Conservation (phyloP, 2,329 filamentous ascomycete species). For the Neoscytalidium dimidiatum region DNA sequence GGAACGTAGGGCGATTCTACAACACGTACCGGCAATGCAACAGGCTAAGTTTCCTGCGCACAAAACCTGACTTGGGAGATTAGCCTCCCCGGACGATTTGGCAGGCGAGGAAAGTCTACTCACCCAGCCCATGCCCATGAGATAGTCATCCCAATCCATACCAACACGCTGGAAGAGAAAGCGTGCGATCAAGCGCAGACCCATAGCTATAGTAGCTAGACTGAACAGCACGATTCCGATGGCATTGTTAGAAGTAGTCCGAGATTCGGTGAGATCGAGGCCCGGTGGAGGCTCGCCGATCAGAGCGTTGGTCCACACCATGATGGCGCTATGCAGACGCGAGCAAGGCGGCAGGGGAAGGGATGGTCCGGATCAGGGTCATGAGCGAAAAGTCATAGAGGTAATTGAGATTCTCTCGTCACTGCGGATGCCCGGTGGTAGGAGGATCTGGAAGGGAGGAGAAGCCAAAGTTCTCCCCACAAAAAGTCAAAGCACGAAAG, state of each 20-base stretch:
- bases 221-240: conserved; percentile 28
- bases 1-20: neutral
- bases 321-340: neutral
- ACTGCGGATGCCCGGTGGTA: too few relatives aligned
- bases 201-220: conserved; percentile 27
- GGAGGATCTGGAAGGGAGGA: neutral
- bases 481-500: too few relatives aligned
- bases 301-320: neutral
- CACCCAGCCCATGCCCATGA: conserved; percentile 28
- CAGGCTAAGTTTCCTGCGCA: conserved; percentile 29
- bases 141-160: conserved; percentile 27
- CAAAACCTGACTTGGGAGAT: neutral
- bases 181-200: conserved; percentile 25
- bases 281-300: conserved; percentile 26
- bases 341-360: neutral
- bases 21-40: conserved; percentile 26
- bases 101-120: neutral
- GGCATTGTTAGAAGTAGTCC: conserved; percentile 27
- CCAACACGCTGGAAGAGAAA: conserved; percentile 25
- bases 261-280: conserved; percentile 27
- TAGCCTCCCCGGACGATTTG: neutral
- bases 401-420: neutral
- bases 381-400: neutral
- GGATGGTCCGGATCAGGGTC: neutral
- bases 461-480: neutral